Conservation (phyloP, 1,284 basidiomycete genomes). For the Chalciporus sp. region DNA sequence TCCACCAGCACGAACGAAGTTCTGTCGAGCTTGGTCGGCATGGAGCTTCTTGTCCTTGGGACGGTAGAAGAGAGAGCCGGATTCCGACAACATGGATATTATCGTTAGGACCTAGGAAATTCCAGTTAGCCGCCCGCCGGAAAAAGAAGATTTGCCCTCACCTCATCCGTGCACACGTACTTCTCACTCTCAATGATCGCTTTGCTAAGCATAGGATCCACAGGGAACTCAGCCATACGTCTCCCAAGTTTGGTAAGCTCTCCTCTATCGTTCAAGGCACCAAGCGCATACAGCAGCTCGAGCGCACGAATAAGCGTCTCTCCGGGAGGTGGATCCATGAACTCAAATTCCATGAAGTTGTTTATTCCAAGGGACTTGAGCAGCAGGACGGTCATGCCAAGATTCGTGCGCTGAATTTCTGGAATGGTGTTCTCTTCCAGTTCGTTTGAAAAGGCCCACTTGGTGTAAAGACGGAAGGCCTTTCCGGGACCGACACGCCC, state of each 20-base stretch:
- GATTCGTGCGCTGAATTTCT: conserved; percentile 97
- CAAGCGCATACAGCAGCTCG: conserved; percentile 93
- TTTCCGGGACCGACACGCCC: conserved; percentile 99
- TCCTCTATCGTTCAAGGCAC: conserved; percentile 94
- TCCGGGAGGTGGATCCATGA: conserved; percentile 97
- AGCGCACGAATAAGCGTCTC: conserved; percentile 97
- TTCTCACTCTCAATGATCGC: conserved; percentile 94
- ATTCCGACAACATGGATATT: conserved; percentile 97
- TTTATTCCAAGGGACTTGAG: conserved; percentile 97
- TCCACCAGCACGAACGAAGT: conserved; percentile 93
- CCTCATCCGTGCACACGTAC: conserved; percentile 96
- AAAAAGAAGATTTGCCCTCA: conserved; percentile 34
- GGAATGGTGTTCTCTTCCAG: conserved; percentile 96
- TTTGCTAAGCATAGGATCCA: conserved; percentile 97
- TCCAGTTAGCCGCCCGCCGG: background rate
- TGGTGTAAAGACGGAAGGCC: conserved; percentile 95
- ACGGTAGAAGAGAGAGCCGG: conserved; percentile 91
- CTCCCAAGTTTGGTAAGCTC: conserved; percentile 96
- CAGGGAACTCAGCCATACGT: conserved; percentile 98
- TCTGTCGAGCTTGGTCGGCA: conserved; percentile 95
- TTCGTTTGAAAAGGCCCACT: conserved; percentile 95
- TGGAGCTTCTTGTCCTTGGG: conserved; percentile 98
- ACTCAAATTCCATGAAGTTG: conserved; percentile 97
- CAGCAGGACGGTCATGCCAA: conserved; percentile 94
- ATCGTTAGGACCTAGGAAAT: conserved; percentile 82